Base-by-base conservation (phyloP, 1,284 basidiomycete genomes). In the Cystobasidium slooffiae region DNA sequence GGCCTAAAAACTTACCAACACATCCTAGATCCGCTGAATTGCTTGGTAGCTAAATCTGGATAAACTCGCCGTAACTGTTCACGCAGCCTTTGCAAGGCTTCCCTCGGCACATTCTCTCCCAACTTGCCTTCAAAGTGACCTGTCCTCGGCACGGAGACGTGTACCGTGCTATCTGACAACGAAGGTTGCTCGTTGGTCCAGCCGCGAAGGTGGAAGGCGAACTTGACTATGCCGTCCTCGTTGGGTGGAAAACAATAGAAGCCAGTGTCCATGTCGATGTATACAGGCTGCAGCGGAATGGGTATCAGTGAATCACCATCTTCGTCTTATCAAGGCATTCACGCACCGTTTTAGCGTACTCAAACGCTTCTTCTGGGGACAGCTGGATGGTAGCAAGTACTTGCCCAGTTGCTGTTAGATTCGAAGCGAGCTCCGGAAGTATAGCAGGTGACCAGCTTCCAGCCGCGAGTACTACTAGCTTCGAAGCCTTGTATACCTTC, bases 381-480 rank as follows among this genome's bases (percentile, higher is more conserved):
- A 97, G 86, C 78, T 92, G 88, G 47, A 97, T 84, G 78, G 87
- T 90, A 0, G 88, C 89, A 31, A 95, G 56, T 58, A 76, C 85
- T 80, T 78, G 91, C 90, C 91, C 91, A 39, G 89, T 91, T 1
- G 91, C 89, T 12, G 88, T 81, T 78, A 87, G 89, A 44, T 82
- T 83, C 10, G 82, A 79, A n/a, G 84, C 82, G 37, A 90, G 81
- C 51, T 86, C 85, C 7, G 88, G 87, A 80, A 95, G 92, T 0
- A 90, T 83, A 0, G 90, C 89, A 1, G 89, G 87, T 0, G 93
- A 92, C 94, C 94, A 94, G 6, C 91, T 88, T 31, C 92, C 92
- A 7, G 88, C 84, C 14, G 91, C 88, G 44, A 94, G 80, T 31
- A 94, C 84, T 6, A 91, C 85, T 41, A 87, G 76, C 51, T 88